Percentiles rank a stretch among this genome's conserved stretches.
Conservation (phyloP, 257 asterid genomes). For the Ajuga chamaepitys region DNA sequence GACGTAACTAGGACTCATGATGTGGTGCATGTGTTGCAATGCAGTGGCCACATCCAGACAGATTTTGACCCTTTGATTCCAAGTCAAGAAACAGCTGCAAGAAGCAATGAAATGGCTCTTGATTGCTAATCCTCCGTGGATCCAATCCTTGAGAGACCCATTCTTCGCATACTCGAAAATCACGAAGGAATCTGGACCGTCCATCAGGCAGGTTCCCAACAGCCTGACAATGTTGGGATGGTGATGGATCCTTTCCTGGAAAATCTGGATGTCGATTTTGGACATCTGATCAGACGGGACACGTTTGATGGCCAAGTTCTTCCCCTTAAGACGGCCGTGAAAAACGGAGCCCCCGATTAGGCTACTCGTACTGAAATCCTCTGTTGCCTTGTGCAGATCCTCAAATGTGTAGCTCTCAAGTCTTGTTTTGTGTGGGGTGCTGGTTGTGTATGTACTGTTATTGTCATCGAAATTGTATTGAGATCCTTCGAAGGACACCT, state of each 20-base stretch:
- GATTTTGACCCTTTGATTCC: slow-evolving; percentile 66
- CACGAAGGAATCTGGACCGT: slow-evolving; percentile 44
- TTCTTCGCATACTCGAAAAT: slow-evolving; percentile 65
- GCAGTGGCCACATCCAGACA: slow-evolving; percentile 66
- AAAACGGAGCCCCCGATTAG: slow-evolving; percentile 57
- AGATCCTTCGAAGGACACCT: slow-evolving; percentile 73
- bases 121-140: slow-evolving; percentile 80
- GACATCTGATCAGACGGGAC: slow-evolving; percentile 22
- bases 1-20: slow-evolving; percentile 55
- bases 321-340: slow-evolving; percentile 73
- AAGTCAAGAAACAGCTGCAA: slow-evolving; percentile 65
- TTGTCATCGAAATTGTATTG: slow-evolving; percentile 48
- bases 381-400: slow-evolving; percentile 59
- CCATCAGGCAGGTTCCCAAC: slow-evolving; percentile 41
- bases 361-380: slow-evolving; percentile 40
- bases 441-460: slow-evolving; percentile 21
- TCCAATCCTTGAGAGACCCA: slow-evolving; percentile 82
- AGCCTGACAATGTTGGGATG: slow-evolving; percentile 56
- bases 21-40: slow-evolving; percentile 72
- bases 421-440: slow-evolving; percentile 38
- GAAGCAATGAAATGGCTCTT: slow-evolving; percentile 86
- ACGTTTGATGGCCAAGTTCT: slow-evolving; percentile 49
- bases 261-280: slow-evolving; percentile 32
- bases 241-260: slow-evolving; percentile 34
- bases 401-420: slow-evolving; percentile 59